Base-by-base conservation (phyloP, 1,139 yeast genomes). In the Nematodospora anomalae region DNA sequence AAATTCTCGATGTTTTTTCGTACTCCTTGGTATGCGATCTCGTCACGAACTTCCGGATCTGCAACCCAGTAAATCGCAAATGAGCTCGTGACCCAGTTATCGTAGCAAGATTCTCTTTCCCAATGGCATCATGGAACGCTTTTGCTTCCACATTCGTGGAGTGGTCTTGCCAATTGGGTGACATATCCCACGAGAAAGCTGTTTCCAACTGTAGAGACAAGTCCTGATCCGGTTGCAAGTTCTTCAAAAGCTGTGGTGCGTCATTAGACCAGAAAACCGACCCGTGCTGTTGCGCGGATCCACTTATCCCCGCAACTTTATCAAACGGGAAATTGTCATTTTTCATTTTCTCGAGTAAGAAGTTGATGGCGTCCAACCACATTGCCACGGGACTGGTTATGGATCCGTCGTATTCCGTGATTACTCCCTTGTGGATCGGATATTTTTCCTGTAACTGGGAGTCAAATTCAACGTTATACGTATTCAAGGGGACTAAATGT, bases 141-240 rank as follows among this genome's bases (percentile, higher is more conserved):
- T 66, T 53, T 38, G 88, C 71, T 56, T 89, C 95, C 16, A 67
- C 60, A 6, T 78, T 83, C 0, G 97, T 89, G 16, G 94, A 83
- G 52, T 87, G 95, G 55, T 89, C 97, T 58, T 89, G 97, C 97
- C 97, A 89, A 52, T 89, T 89, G 9, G 96, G 96, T 7, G 95
- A 83, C 38, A 70, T 68, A 5, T 73, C 70, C 52, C 80, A 73
- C 1, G 94, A 67, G 45, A 88, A 79, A 1, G 83, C 80, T 1
- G 46, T 48, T 4, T 47, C 42, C 29, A 82, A 56, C 45, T 76
- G 83, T n/a, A 60, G 66, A n/a, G 62, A 51, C 35, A 81, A 62
- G 1, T 61, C 37, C 10, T 52, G 37, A 0, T 41, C 36, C 2
- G 55, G 35, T 46, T 56, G 38, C 71, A 66, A 32, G 1, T 33